Evolutionary conservation across 2,329 filamentous ascomycete species (phyloP).

Genomic region (Fusarium sp.): DNA sequence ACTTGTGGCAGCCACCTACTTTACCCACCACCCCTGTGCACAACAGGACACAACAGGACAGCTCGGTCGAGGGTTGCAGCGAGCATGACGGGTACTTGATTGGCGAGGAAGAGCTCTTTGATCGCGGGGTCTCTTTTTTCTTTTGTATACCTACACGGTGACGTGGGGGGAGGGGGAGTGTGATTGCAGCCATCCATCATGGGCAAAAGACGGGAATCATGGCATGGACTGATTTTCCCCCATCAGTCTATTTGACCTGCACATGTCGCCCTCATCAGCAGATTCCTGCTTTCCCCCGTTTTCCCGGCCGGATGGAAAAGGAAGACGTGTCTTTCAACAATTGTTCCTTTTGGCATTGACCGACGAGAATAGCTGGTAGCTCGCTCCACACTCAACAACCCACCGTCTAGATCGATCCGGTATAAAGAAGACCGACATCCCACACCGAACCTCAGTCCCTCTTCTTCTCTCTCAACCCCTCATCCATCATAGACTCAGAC

Average conservation of each 20-base stretch:
- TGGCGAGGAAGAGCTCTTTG: slow-evolving; percentile 28
- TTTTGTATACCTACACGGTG: background rate
- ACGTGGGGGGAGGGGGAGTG: slow-evolving; percentile 30
- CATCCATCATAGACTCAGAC: background rate
- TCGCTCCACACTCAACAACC: slow-evolving; percentile 19
- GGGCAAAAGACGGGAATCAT: slow-evolving; percentile 9
- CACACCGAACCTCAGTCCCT: background rate
- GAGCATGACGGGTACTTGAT: slow-evolving; percentile 23
- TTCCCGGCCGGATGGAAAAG: slow-evolving; percentile 15
- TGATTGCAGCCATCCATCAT: slow-evolving; percentile 6
- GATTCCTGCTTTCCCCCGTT: slow-evolving; percentile 12
- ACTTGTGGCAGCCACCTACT: slow-evolving; percentile 10
- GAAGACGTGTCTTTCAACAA: background rate
- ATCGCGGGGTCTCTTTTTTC: slow-evolving; percentile 4
- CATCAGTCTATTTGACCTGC: slow-evolving; percentile 36
- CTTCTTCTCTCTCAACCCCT: background rate
- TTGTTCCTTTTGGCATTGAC: slow-evolving; percentile 4
- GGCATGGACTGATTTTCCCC: slow-evolving; percentile 13
- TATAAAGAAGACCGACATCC: slow-evolving; percentile 35
- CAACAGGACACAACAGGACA: background rate
- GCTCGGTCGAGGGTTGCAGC: slow-evolving; percentile 6
- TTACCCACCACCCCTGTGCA: background rate
- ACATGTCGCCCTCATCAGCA: slow-evolving; percentile 33
- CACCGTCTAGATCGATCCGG: slow-evolving; percentile 17
- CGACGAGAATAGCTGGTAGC: slow-evolving; percentile 1